phyloP scores from a whole-genome alignment of 2,329 filamentous ascomycete species.

The Didymella keratinophila region DNA sequence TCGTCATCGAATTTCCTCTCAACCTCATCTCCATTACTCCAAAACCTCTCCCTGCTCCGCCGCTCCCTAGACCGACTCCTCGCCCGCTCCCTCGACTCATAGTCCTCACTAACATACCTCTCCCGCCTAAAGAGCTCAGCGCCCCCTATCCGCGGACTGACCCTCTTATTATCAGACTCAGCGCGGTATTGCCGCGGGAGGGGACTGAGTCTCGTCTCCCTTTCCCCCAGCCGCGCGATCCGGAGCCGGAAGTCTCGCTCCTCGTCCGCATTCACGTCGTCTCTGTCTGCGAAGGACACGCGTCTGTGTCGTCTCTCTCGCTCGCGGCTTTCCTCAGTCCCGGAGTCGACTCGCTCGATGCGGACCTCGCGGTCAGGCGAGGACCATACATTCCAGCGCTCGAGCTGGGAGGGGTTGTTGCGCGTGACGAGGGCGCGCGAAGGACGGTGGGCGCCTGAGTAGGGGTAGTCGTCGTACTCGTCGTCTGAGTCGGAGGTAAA shows the following conservation, averaged over 20 bases:
- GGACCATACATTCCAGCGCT: slow-evolving; percentile 47
- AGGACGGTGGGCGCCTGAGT: slow-evolving; percentile 27
- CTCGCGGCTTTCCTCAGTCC: slow-evolving; percentile 15
- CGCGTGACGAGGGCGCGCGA: slow-evolving; percentile 41
- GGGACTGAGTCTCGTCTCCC: slow-evolving; percentile 8
- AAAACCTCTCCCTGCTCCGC: slow-evolving; percentile 22
- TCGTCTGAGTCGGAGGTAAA: slow-evolving; percentile 36
- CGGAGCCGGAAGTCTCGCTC: slow-evolving; percentile 37
- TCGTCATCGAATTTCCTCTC: slow-evolving; percentile 29
- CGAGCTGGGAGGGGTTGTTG: slow-evolving; percentile 28
- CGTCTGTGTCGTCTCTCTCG: not conserved
- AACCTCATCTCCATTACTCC: slow-evolving; percentile 14
- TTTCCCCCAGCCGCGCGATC: slow-evolving; percentile 23
- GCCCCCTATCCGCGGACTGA: slow-evolving; percentile 27
- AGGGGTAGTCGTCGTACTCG: slow-evolving; percentile 46
- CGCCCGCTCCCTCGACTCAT: slow-evolving; percentile 37
- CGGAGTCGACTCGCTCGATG: slow-evolving; percentile 5
- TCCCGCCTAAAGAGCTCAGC: slow-evolving; percentile 35
- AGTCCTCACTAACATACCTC: slow-evolving; percentile 38
- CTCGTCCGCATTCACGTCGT: slow-evolving; percentile 22
- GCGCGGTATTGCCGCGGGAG: slow-evolving; percentile 7
- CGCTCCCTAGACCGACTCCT: no score
- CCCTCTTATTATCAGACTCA: slow-evolving; percentile 9
- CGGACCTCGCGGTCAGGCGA: not conserved
- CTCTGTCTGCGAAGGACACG: slow-evolving; percentile 18